A percentile compares a stretch with the other conserved stretches of the same genome.
These are phyloP conservation scores for Borovskyia barvae DNA, from an alignment of 208 protist genomes.

Conservation along the genomic window DNA sequence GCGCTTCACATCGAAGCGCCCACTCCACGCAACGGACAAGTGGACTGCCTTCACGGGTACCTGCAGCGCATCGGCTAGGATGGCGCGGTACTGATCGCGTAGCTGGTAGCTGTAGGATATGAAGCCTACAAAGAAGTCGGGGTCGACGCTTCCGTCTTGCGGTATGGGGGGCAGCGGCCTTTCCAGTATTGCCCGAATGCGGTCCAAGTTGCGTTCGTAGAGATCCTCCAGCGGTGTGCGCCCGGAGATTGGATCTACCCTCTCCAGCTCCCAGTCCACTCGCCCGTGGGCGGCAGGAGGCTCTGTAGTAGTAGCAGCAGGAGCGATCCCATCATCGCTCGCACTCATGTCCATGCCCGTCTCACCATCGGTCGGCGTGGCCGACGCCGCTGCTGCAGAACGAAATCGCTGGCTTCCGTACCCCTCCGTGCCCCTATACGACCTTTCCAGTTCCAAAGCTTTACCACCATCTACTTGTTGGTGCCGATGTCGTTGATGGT, in stretches of 20 bases:
- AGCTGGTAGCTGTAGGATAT: slow-evolving; percentile 78
- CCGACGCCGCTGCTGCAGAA: no score
- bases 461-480: no score
- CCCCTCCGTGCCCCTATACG: no score
- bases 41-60: slow-evolving; percentile 56
- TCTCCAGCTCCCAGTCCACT: slow-evolving; percentile 69
- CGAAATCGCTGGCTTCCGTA: no score
- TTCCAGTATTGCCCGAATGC: slow-evolving; percentile 67
- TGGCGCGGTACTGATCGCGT: slow-evolving; percentile 79
- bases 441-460: no score
- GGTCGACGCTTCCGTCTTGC: slow-evolving; percentile 61
- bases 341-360: no score
- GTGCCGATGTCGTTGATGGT: no score
- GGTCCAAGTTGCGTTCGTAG: slow-evolving; percentile 50
- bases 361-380: no score
- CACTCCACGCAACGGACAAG: slow-evolving; percentile 83
- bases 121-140: slow-evolving; percentile 85
- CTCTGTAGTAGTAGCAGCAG: no score
- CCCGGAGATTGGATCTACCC: slow-evolving; percentile 48
- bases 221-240: slow-evolving; percentile 58
- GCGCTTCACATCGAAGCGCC: slow-evolving; percentile 69
- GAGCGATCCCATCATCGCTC: no score
- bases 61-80: slow-evolving; percentile 56
- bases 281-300: no score
- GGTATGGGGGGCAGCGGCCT: slow-evolving; percentile 71